A percentile compares a stretch with the other conserved stretches of the same genome.
phyloP scores from a whole-genome alignment of 75 land plant species.

The Gnetum montanum region DNA sequence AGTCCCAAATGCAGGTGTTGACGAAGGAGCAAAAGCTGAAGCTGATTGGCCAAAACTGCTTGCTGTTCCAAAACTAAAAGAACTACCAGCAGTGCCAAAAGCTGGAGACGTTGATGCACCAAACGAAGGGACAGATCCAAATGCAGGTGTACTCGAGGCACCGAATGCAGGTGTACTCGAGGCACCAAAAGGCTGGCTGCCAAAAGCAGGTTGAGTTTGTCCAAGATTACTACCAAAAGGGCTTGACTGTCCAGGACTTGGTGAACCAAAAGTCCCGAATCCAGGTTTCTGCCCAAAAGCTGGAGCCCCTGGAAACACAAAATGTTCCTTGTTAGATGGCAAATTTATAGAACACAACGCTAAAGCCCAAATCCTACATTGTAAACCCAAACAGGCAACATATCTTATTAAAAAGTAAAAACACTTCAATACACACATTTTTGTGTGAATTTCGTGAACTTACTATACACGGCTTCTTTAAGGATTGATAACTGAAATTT shows the following conservation, averaged over 20 bases:
- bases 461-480: too few relatives aligned
- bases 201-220: conserved; percentile 87
- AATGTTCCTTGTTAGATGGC: background rate
- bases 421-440: too few relatives aligned
- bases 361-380: background rate
- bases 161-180: conserved; percentile 48
- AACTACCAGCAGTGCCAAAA: conserved; percentile 36
- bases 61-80: conserved; percentile 48
- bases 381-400: too few relatives aligned
- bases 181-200: conserved; percentile 53
- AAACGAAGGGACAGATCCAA: conserved; percentile 58
- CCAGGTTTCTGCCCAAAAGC: conserved; percentile 85
- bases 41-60: conserved; percentile 31
- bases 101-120: conserved; percentile 30
- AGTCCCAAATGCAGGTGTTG: conserved; percentile 62
- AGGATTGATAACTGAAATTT: too few relatives aligned
- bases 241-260: conserved; percentile 51
- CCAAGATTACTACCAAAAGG: conserved; percentile 84
- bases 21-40: conserved; percentile 30
- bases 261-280: conserved; percentile 91
- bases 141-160: conserved; percentile 37
- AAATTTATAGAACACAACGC: background rate
- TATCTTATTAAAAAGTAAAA: too few relatives aligned
- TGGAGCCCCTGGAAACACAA: conserved; percentile 41
- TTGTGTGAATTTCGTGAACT: too few relatives aligned